Base-by-base conservation (phyloP, 768 basidiomycete genomes). In the Trametes meyenii region DNA sequence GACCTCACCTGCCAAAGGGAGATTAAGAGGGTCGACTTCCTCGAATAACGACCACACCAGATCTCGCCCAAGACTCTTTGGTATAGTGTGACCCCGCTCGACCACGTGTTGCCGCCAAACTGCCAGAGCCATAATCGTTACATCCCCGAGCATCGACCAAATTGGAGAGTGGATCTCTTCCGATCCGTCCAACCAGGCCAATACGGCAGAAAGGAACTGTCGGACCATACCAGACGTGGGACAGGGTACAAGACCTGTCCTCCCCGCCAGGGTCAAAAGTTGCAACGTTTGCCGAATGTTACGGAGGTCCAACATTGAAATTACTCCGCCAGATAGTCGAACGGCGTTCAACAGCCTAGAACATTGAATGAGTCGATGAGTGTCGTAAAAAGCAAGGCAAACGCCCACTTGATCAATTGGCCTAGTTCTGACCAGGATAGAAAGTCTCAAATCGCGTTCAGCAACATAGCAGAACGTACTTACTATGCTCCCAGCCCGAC, bases 1-100 rank as follows among this genome's bases (percentile, higher is more conserved):
- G 19, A 11, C 67, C 81, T 74, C 57, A 85, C 83, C 78, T 5
- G 77, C 77, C 10, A 78, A 65, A 36, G 72, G 66, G 17, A 85
- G 74, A 50, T 81, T 69, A 14, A 63, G 65, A 21, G 68, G 61
- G 39, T 67, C 63, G 0, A 64, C 58, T 8, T 69, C 65, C 51
- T 75, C 58, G 5, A 73, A 72, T 2, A 82, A 51, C 40, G 59
- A 66, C 80, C 79, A 81, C 38, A 84, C 50, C 16, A 65, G 63
- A 21, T 78, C 75, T 17, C 73, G 73, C 40, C 75, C 69, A 56
- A 64, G 64, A 3, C 50, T 40, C 23, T 33, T 33, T 8, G 29
- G 29, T 33, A 33, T 33, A 8, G 29, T 3, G 29, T 10, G 29
- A 2, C 13, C 42, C 51, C 7, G 23, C 44, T 17, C 21, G 11